A percentile compares a stretch with the other conserved stretches of the same genome.
phyloP scores from a whole-genome alignment of 257 asterid genomes.

The Paulownia fortunei region DNA sequence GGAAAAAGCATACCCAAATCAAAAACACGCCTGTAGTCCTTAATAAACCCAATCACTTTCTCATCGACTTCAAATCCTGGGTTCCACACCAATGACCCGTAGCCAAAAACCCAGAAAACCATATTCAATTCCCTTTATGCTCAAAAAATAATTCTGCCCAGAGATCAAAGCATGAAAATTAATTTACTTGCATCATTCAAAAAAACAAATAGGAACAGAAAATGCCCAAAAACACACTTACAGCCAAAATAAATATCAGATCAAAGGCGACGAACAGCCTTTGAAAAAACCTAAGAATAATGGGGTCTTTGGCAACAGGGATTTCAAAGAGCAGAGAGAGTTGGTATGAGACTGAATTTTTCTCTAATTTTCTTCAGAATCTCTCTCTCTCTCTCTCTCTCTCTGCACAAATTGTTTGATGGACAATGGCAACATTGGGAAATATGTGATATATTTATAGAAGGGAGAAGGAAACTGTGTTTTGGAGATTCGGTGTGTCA shows the following conservation, averaged over 20 bases:
- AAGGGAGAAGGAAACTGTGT: conserved; percentile 12
- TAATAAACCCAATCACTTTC: conserved; percentile 78
- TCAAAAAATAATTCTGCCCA: conserved; percentile 26
- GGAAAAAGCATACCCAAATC: conserved; percentile 67
- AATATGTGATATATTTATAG: conserved; percentile 28
- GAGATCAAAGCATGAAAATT: background rate
- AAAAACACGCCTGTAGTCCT: conserved; percentile 84
- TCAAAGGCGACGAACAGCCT: conserved; percentile 26
- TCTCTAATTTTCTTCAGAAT: background rate
- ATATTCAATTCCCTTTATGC: conserved; percentile 36
- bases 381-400: conserved; percentile 26
- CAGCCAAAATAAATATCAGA: background rate
- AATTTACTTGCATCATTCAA: background rate
- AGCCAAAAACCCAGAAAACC: conserved; percentile 93
- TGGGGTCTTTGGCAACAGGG: conserved; percentile 1
- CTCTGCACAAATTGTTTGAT: conserved; percentile 15
- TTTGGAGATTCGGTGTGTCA: conserved; percentile 11
- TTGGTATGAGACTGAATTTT: background rate
- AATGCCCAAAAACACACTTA: conserved; percentile 14
- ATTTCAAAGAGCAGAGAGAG: conserved; percentile 40
- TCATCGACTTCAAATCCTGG: conserved; percentile 92
- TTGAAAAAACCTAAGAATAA: background rate
- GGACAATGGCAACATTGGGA: conserved; percentile 5
- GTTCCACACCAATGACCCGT: conserved; percentile 96
- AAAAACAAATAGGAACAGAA: background rate